A percentile compares a stretch with the other conserved stretches of the same genome.
Conservation (phyloP, 1,284 basidiomycete species). For the Porogramme epimiltina region DNA sequence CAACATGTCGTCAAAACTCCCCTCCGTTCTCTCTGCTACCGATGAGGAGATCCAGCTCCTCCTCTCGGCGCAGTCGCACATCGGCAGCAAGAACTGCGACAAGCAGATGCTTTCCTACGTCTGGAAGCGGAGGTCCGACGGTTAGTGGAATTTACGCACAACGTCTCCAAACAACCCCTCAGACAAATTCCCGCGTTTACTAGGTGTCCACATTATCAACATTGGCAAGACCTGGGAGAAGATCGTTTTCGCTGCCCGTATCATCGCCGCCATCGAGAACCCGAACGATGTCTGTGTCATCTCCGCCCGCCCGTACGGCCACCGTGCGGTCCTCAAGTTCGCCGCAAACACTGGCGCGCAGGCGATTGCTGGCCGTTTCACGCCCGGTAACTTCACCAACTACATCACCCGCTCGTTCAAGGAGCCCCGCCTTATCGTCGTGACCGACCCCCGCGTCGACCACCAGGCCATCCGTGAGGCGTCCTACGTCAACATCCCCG, state of each 20-base stretch:
- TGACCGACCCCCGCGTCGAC: slow-evolving; percentile 98
- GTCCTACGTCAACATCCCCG: slow-evolving; percentile 99
- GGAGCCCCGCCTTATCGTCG: slow-evolving; percentile 97
- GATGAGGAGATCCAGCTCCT: slow-evolving; percentile 98
- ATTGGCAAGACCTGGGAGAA: slow-evolving; percentile 99
- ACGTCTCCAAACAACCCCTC: slow-evolving; percentile 11
- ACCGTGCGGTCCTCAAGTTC: slow-evolving; percentile 98
- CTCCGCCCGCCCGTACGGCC: slow-evolving; percentile 97
- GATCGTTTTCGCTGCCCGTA: slow-evolving; percentile 91
- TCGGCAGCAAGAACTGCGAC: slow-evolving; percentile 98
- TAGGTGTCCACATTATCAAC: slow-evolving; percentile 96
- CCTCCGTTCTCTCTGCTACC: slow-evolving; percentile 89
- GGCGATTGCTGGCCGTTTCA: slow-evolving; percentile 99
- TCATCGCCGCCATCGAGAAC: slow-evolving; percentile 96
- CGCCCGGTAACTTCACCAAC: slow-evolving; percentile 98
- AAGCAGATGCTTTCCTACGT: slow-evolving; percentile 99
- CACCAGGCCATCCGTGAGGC: slow-evolving; percentile 99
- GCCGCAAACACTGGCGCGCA: slow-evolving; percentile 98
- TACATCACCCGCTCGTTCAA: slow-evolving; percentile 99
- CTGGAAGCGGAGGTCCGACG: slow-evolving; percentile 95
- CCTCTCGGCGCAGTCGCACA: slow-evolving; percentile 94
- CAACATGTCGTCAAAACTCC: slow-evolving; percentile 84
- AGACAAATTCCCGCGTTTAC: slow-evolving; percentile 11
- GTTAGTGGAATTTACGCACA: slow-evolving; percentile 46
- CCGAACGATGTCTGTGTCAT: slow-evolving; percentile 98